Base-by-base conservation (phyloP, 2,329 filamentous ascomycete genomes). In the Juglanconis sp. region DNA sequence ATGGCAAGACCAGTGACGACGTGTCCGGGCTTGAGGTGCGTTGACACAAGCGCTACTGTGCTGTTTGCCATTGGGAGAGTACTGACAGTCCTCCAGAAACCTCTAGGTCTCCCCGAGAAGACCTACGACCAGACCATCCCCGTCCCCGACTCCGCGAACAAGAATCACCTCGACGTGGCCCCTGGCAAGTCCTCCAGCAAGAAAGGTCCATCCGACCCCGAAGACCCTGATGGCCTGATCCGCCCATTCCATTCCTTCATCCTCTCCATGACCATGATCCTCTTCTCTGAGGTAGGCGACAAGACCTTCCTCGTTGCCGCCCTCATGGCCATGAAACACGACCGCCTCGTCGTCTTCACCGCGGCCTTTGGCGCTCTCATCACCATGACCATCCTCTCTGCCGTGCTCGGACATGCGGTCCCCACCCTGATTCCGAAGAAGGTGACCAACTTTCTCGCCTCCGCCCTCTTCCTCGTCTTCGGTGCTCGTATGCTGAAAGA, bases 271-370 rank as follows among this genome's bases (percentile, higher is more conserved):
- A 94, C 93, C 60, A 99, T 98, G 95, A 99, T 99, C 69, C 80
- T 98, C 64, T 89, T 98, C 68, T 97, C 94, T 51, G 95, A 99
- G 74, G 87, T 99, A 68, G 95, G 95, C 65, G 95, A 99, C 84
- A 99, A 99, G 79, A 99, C 95, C 0, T 99, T 99, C 79, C 83
- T 99, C 48, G 92, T 99, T 30, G 95, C 95, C 6, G 94, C 93
- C 7, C 85, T 99, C 17, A 99, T 99, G 95, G 95, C 95, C 11
- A 99, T 99, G 95, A 95, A 96, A 73, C 94, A 99, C 70, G 90
- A 95, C 64, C 89, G 95, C 56, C 79, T 96, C 65, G 84, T 98
- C 11, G 95, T 99, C 63, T 99, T 99, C 77, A 90, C 91, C 2
- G 92, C 95, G 7, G 95, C 95, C n/a, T 94, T 96, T 68, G 87